phyloP scores from a whole-genome alignment of 2,329 filamentous ascomycete species.

The Fusarium incarnatum region DNA sequence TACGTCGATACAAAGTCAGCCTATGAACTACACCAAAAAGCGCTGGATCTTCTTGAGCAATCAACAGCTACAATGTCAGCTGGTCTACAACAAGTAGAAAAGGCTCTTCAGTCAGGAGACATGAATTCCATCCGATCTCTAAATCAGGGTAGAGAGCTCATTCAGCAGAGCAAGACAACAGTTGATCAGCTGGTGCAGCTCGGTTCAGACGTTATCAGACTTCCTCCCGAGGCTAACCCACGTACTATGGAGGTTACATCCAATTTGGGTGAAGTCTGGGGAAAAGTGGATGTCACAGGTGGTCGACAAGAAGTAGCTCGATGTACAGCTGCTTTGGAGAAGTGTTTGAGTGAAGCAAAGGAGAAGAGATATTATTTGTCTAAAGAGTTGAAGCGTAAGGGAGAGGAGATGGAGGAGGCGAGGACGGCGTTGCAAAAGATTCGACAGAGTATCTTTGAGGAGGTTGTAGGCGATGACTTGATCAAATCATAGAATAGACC shows the following conservation, averaged over 20 bases:
- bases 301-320: slow-evolving; percentile 53
- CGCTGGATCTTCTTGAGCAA: slow-evolving; percentile 54
- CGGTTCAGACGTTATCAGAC: slow-evolving; percentile 19
- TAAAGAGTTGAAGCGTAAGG: slow-evolving; percentile 48
- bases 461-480: slow-evolving; percentile 25
- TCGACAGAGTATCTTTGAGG: slow-evolving; percentile 54
- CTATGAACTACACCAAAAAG: slow-evolving; percentile 57
- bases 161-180: slow-evolving; percentile 20
- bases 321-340: slow-evolving; percentile 49
- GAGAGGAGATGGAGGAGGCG: slow-evolving; percentile 49
- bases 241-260: slow-evolving; percentile 52
- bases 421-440: slow-evolving; percentile 57
- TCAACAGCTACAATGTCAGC: slow-evolving; percentile 51
- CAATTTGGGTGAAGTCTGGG: slow-evolving; percentile 60
- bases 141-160: slow-evolving; percentile 22
- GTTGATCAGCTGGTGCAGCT: slow-evolving; percentile 30
- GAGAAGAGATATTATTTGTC: slow-evolving; percentile 47
- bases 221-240: slow-evolving; percentile 56
- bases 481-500: slow-evolving; percentile 7
- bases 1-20: slow-evolving; percentile 54
- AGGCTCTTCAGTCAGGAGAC: slow-evolving; percentile 54
- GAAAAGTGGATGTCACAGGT: slow-evolving; percentile 63
- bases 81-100: slow-evolving; percentile 55
- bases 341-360: slow-evolving; percentile 50
- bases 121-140: slow-evolving; percentile 41